Evolutionary conservation across 2,329 filamentous ascomycete genomes (phyloP), one percentile per base, ranked within the genome.

Genomic region (Sarocladiaceae sp.): DNA sequence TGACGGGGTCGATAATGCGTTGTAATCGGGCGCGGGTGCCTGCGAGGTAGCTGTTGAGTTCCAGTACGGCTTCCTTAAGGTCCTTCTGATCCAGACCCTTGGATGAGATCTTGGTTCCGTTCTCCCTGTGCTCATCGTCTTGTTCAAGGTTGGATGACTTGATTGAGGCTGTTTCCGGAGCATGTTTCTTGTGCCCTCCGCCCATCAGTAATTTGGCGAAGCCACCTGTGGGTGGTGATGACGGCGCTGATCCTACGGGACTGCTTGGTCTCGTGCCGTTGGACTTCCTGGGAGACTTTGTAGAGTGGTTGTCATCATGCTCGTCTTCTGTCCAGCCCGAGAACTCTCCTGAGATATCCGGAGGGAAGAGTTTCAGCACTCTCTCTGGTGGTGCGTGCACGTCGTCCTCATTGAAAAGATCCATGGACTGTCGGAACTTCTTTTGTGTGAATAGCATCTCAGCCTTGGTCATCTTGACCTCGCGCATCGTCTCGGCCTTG

Each of bases 381-480:
- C 89, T 80, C 64, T 95, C 90, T 0, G 94, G 93, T 1, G 94
- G 90, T 0, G 94, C 92, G 60, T 90, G 84, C 2, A 97, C 90
- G 51, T 94, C 87, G 3, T 89, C 89, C 59, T 83, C 80, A 51
- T 83, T 84, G 70, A 97, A 97, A 2, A 99, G 72, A 59, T 97
- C 92, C 71, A 99, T 80, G 1, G 93, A 87, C 48, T 91, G 86
- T 35, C 86, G 81, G 63, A 92, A 99, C 64, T 88, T 95, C 60
- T 85, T 87, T 59, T 88, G 77, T 54, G 84, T 83, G 62, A 99
- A 99, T 4, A 97, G 73, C 13, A 77, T 73, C 65, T 96, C 90
- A 0, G 93, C 94, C 66, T 99, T 99, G 59, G 88, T 79, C 73
- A 96, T 94, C 71, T 93, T 95, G 60, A 95, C 85, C 60, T 95